Evolutionary conservation across 345 rosid species (phyloP), one percentile per base, ranked within the genome.

Genomic region (Eucalyptus cloeziana): DNA sequence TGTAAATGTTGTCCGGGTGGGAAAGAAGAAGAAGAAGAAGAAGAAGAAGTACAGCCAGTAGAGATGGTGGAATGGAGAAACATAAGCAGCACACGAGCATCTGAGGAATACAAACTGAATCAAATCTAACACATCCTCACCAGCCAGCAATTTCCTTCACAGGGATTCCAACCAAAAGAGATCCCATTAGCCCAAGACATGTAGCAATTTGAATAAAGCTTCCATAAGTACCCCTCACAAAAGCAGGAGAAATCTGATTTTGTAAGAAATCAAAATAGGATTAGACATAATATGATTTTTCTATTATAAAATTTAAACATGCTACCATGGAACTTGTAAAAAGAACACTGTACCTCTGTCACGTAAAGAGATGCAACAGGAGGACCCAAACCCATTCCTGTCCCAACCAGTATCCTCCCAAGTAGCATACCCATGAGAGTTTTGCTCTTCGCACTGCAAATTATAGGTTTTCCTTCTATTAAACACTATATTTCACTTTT

Each of bases 211-310:
- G 99, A 89, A 97, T 92, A 89, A 96, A 96, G 94, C 97, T 93
- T 92, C 99, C 99, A 92, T 95, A 96, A 49, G 99, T 97, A 71
- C 99, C 99, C 95, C 99, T 95, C 90, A 98, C 96, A 93, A 91
- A 94, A 89, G 99, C 90, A 89, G 99, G 99, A 90, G 99, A 98
- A 87, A 98, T 93, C 99, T 98, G 93, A 67, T 89, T 89, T 81
- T 16, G 54, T 40, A 56, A 90, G 87, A 86, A 88, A 89, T 87
- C 90, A 44, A 86, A 27, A 52, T 52, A 56, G 88, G 81, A 87
- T 62, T 87, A 87, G 67, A 60, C 88, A 85, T 50, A 21, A 15
- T 25, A 24, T 31, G 67, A 24, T 24, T 52, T 76, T 50, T 85
- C 88, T 45, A 71, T 71, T 79, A 54, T 81, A 88, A 33, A 56